Evolutionary conservation across 2,329 filamentous ascomycete genomes (phyloP).

Genomic region (Sclerotinia minor): DNA sequence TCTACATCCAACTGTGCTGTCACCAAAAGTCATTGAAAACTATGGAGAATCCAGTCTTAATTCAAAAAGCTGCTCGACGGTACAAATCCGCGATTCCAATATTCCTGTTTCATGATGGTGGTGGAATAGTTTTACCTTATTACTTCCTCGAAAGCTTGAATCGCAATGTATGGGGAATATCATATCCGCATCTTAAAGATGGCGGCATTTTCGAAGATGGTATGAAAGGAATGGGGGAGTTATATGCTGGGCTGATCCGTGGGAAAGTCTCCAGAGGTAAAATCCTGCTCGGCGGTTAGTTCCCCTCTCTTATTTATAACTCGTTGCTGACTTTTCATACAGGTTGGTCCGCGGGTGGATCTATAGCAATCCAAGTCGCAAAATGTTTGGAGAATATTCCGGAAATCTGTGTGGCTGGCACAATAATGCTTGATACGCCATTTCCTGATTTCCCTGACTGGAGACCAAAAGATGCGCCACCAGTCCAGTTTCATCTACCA

Average conservation of each 20-base stretch:
- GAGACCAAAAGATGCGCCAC: conserved; percentile 16
- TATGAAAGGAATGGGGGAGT: conserved; percentile 16
- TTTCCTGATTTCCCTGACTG: conserved; percentile 20
- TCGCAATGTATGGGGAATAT: conserved; percentile 19
- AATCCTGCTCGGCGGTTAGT: conserved; percentile 19
- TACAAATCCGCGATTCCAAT: conserved; percentile 18
- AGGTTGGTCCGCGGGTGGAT: conserved; percentile 21
- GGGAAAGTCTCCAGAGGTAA: conserved; percentile 15
- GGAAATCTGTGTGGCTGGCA: conserved; percentile 16
- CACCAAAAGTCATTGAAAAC: neutral
- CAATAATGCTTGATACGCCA: conserved; percentile 9
- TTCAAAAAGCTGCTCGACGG: conserved; percentile 13
- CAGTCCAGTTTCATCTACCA: conserved; percentile 13
- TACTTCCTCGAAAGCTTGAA: conserved; percentile 20
- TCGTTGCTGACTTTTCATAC: neutral
- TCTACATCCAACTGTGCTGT: neutral
- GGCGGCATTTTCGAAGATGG: conserved; percentile 7
- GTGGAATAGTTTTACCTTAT: conserved; percentile 16
- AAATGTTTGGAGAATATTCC: conserved; percentile 18
- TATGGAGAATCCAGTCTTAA: conserved; percentile 11
- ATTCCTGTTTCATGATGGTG: conserved; percentile 20
- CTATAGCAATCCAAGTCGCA: conserved; percentile 17
- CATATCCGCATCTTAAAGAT: conserved; percentile 18
- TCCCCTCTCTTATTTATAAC: neutral
- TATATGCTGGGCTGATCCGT: conserved; percentile 16